Conservation (phyloP, 2,329 filamentous ascomycete species). For the Fusarium transvaalense region DNA sequence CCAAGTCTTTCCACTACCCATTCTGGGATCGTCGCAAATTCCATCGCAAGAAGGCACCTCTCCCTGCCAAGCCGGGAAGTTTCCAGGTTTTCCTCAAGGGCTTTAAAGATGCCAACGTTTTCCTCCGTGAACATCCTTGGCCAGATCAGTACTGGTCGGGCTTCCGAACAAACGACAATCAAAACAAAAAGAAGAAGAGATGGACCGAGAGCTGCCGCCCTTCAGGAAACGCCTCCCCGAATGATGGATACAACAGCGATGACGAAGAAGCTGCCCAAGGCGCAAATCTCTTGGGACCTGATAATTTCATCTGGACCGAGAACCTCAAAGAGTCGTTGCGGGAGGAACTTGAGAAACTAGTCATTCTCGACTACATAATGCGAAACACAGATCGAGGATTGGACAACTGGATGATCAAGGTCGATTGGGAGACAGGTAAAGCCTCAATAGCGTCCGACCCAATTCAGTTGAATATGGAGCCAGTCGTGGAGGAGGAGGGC, state of each 20-base stretch:
- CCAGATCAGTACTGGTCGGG: conserved; percentile 85
- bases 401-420: conserved; percentile 99
- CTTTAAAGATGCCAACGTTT: conserved; percentile 96
- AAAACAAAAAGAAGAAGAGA: conserved; percentile 68
- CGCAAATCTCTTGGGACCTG: conserved; percentile 66
- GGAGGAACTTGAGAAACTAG: conserved; percentile 95
- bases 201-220: conserved; percentile 90
- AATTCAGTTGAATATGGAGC: conserved; percentile 73
- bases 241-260: conserved; percentile 75
- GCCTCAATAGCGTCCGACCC: conserved; percentile 91
- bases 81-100: conserved; percentile 98
- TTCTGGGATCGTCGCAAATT: conserved; percentile 95
- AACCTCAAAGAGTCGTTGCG: conserved; percentile 89
- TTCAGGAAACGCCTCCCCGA: conserved; percentile 59
- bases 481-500: conserved; percentile 58
- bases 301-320: conserved; percentile 87
- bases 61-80: conserved; percentile 92
- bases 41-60: conserved; percentile 85
- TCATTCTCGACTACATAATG: conserved; percentile 99
- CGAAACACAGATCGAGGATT: conserved; percentile 95
- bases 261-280: conserved; percentile 62
- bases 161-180: conserved; percentile 75
- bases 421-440: conserved; percentile 85
- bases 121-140: conserved; percentile 95
- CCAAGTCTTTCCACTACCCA: conserved; percentile 97